Evolutionary conservation across 108 stramenopile genomes (phyloP).

Genomic region (Cyclotella choctawhatcheeana): DNA sequence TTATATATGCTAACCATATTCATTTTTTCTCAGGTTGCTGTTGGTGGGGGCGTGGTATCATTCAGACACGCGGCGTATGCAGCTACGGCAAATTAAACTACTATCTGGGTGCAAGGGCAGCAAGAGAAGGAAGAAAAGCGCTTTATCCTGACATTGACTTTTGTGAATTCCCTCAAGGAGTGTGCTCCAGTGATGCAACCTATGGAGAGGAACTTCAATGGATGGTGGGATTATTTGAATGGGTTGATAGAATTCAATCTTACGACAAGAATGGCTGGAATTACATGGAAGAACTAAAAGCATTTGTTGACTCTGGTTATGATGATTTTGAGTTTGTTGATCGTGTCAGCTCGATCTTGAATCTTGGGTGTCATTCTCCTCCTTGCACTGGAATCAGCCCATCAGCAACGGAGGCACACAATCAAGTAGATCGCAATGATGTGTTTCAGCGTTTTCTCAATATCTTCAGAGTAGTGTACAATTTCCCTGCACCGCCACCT

Average conservation of each 20-base stretch:
- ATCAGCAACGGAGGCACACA: slow-evolving; percentile 30
- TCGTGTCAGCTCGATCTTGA: slow-evolving; percentile 36
- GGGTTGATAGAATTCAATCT: slow-evolving; percentile 50
- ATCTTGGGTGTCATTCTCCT: slow-evolving; percentile 45
- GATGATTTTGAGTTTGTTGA: slow-evolving; percentile 47
- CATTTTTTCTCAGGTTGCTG: slow-evolving; percentile 44
- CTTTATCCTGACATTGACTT: slow-evolving; percentile 48
- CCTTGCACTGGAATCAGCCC: slow-evolving; percentile 35
- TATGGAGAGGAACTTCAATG: slow-evolving; percentile 51
- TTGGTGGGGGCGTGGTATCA: slow-evolving; percentile 55
- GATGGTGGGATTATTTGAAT: slow-evolving; percentile 56
- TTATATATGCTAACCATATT: no score
- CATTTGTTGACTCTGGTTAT: slow-evolving; percentile 43
- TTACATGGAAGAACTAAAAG: slow-evolving; percentile 39
- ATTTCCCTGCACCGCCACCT: slow-evolving; percentile 30
- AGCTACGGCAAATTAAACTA: slow-evolving; percentile 58
- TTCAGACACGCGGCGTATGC: slow-evolving; percentile 50
- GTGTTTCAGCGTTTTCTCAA: slow-evolving; percentile 43
- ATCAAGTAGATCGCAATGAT: slow-evolving; percentile 39
- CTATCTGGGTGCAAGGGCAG: slow-evolving; percentile 34
- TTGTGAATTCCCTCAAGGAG: slow-evolving; percentile 46
- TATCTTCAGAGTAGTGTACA: slow-evolving; percentile 26
- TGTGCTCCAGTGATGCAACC: slow-evolving; percentile 47
- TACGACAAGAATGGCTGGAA: slow-evolving; percentile 45
- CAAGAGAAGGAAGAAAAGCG: slow-evolving; percentile 35